Evolutionary conservation across 2,329 filamentous ascomycete genomes (phyloP).

Genomic region (Immersiporthe knoxdaviesiana): DNA sequence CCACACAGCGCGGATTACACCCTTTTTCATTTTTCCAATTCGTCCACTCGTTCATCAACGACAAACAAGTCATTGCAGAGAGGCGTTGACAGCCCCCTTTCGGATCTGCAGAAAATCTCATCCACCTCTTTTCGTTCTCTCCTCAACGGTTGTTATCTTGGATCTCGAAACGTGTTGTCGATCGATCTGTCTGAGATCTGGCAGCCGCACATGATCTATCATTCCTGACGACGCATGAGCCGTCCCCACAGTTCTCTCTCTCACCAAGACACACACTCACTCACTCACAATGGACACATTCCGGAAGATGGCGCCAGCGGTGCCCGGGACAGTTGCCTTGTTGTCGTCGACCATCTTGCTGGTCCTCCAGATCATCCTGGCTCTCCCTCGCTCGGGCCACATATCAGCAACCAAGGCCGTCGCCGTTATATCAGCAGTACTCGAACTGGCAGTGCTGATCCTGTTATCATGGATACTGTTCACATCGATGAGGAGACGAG

Average conservation of each 20-base stretch:
- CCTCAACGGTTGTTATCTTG: constrained; percentile 15
- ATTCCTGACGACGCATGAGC: constrained; percentile 23
- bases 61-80: background rate
- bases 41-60: constrained; percentile 28
- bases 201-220: constrained; percentile 22
- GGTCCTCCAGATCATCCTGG: constrained; percentile 46
- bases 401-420: constrained; percentile 40
- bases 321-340: constrained; percentile 43
- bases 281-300: constrained; percentile 17
- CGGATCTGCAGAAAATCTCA: constrained; percentile 27
- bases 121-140: constrained; percentile 11
- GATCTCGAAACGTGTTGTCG: constrained; percentile 11
- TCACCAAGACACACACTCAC: background rate
- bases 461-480: constrained; percentile 40
- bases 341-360: constrained; percentile 45
- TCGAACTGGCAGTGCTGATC: constrained; percentile 44
- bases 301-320: constrained; percentile 38
- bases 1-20: constrained; percentile 6
- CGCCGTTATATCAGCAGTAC: constrained; percentile 43
- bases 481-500: constrained; percentile 31
- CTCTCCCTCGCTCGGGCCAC: constrained; percentile 38
- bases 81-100: constrained; percentile 14
- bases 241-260: constrained; percentile 13
- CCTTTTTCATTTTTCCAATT: constrained; percentile 16
- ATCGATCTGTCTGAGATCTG: constrained; percentile 21